Percentiles rank a stretch among this genome's conserved stretches.
These are phyloP conservation scores for Hypsizygus ulmarius DNA, from an alignment of 1,284 basidiomycete species.

Conservation along the genomic window DNA sequence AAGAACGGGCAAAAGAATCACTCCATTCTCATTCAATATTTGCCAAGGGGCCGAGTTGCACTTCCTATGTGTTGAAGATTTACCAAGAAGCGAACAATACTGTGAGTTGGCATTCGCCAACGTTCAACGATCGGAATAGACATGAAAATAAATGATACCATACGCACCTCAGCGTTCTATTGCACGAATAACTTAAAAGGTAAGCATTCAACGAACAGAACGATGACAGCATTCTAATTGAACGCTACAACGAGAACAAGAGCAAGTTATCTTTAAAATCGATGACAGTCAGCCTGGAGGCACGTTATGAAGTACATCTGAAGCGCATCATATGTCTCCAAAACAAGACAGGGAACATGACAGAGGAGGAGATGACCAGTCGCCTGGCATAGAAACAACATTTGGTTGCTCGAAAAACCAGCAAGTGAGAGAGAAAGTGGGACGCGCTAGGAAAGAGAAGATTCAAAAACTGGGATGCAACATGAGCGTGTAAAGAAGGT, in stretches of 20 bases:
- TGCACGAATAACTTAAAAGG: constrained; percentile 3
- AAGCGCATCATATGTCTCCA: not conserved
- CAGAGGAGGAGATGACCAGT: not conserved
- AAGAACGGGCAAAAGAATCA: too few relatives aligned
- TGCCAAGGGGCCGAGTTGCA: too few relatives aligned
- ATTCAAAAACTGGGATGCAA: not conserved
- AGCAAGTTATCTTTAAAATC: constrained; percentile 7
- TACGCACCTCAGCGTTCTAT: constrained; percentile 8
- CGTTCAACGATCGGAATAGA: not conserved
- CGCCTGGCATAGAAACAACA: too few relatives aligned
- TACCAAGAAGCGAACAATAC: not conserved
- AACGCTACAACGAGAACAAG: constrained; percentile 10
- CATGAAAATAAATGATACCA: not conserved
- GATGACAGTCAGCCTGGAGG: not conserved
- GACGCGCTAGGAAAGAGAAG: too few relatives aligned
- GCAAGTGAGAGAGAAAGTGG: too few relatives aligned
- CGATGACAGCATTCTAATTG: constrained; percentile 7
- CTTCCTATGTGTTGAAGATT: too few relatives aligned
- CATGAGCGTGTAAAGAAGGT: not conserved
- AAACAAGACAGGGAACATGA: not conserved
- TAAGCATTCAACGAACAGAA: constrained; percentile 5
- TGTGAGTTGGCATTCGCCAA: not conserved
- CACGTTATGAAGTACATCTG: not conserved
- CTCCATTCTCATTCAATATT: too few relatives aligned
- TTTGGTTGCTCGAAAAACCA: too few relatives aligned